Evolutionary conservation across 805 yeast species (phyloP), one percentile per base, ranked within the genome.

Genomic region (Ogataea minuta): DNA sequence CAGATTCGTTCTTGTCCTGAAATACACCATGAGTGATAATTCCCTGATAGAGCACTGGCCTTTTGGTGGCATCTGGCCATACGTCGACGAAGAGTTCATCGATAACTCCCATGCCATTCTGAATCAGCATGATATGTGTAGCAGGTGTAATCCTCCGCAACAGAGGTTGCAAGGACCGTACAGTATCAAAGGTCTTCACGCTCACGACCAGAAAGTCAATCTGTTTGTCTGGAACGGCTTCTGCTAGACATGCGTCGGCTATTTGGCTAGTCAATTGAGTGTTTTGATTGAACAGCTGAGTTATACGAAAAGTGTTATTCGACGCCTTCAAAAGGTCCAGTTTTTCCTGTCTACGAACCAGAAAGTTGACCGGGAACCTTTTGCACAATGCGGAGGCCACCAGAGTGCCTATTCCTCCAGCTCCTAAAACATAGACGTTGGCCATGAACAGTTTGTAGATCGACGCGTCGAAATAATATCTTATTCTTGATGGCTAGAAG

Each of bases 1-100:
- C 45, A 1, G 27, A 25, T 14, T 54, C 36, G 2, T 35, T 47
- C 0, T 31, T 15, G 17, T 52, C 50, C 26, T 77, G 76, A 61
- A 74, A 83, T 0, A 83, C 86, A 9, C 96, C 98, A 59, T 91
- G 97, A 3, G 85, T 76, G 30, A 84, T 83, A 16, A 90, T 79
- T 38, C 90, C 96, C 54, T 79, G 84, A 53, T 71, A 77, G 5
- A 88, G 43, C 11, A 66, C 68, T 0, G 96, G 96, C 37, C 77
- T 57, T 1, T 45, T 30, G 0, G 46, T 50, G 1, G 35, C 21
- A 3, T 61, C 52, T 4, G 77, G 77, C 89, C 91, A 85, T 6
- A 77, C 60, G 15, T 63, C 55, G 2, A 62, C 56, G n/a, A 66
- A 57, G 9, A 87, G 50, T 41, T 71, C 68, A 9, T 74, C 84